These are phyloP conservation scores for Yueomyces sp. DNA, from an alignment of 1,139 yeast species.

Conservation along the genomic window DNA sequence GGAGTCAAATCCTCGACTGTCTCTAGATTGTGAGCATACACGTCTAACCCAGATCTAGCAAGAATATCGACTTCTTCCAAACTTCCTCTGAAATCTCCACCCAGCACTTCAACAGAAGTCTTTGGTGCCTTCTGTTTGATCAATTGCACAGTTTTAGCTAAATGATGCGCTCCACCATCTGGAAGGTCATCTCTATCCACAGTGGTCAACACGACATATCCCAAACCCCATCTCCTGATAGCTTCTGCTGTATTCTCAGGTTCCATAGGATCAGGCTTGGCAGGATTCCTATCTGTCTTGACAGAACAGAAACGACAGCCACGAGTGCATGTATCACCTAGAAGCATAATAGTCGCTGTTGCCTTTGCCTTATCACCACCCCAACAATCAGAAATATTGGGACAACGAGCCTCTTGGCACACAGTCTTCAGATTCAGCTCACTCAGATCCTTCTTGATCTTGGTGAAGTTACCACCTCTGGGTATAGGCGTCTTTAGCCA, in stretches of 20 bases:
- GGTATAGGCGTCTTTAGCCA: conserved; percentile 97
- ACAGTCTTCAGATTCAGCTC: conserved; percentile 88
- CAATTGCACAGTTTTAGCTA: conserved; percentile 73
- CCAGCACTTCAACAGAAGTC: conserved; percentile 80
- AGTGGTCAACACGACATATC: conserved; percentile 93
- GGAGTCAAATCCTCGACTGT: conserved; percentile 95
- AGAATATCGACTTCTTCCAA: conserved; percentile 65
- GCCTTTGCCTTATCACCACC: conserved; percentile 92
- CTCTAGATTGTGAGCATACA: conserved; percentile 93
- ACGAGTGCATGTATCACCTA: conserved; percentile 97
- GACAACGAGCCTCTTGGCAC: conserved; percentile 97
- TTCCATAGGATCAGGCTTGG: conserved; percentile 86
- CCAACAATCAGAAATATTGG: conserved; percentile 99
- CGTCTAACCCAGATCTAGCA: conserved; percentile 84
- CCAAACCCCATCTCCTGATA: conserved; percentile 94
- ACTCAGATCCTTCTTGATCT: conserved; percentile 72
- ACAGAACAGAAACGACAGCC: conserved; percentile 98
- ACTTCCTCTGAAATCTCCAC: conserved; percentile 94
- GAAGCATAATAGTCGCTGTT: conserved; percentile 96
- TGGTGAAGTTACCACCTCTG: conserved; percentile 71
- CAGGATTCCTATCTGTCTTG: conserved; percentile 80
- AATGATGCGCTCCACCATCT: conserved; percentile 91
- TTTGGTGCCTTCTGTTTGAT: conserved; percentile 86
- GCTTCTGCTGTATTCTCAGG: conserved; percentile 98
- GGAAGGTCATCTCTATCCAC: conserved; percentile 92